phyloP scores from a whole-genome alignment of 202 grass and related monocot genomes.

The Schoenoplectus tabernaemontani region DNA sequence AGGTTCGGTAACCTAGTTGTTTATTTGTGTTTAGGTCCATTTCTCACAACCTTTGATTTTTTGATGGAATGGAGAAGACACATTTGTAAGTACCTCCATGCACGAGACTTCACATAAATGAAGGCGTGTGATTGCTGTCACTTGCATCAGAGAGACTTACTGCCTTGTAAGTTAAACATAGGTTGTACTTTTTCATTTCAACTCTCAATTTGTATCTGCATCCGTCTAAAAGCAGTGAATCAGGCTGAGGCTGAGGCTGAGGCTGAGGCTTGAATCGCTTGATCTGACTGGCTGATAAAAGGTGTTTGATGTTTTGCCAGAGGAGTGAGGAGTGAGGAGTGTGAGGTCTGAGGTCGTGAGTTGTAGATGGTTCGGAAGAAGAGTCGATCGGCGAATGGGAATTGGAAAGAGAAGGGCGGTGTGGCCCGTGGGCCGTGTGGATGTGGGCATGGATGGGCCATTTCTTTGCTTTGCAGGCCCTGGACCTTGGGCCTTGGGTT shows the following conservation, averaged over 20 bases:
- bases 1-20: not conserved
- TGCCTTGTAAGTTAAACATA: too few relatives aligned
- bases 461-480: too few relatives aligned
- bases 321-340: too few relatives aligned
- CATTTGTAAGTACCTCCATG: not conserved
- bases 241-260: not conserved
- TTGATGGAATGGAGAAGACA: not conserved
- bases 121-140: not conserved
- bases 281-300: not conserved
- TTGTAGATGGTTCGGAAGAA: not conserved
- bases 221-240: not conserved
- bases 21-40: not conserved
- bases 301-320: not conserved
- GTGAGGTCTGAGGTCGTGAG: not conserved
- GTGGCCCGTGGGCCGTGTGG: too few relatives aligned
- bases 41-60: not conserved
- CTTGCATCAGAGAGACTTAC: not conserved
- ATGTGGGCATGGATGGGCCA: too few relatives aligned
- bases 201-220: not conserved
- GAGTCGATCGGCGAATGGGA: too few relatives aligned
- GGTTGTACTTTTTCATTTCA: not conserved
- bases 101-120: not conserved
- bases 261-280: not conserved
- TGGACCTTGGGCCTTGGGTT: too few relatives aligned
- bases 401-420: too few relatives aligned